Evolutionary conservation across 257 asterid genomes (phyloP).

Genomic region (Ajuga chamaepitys): DNA sequence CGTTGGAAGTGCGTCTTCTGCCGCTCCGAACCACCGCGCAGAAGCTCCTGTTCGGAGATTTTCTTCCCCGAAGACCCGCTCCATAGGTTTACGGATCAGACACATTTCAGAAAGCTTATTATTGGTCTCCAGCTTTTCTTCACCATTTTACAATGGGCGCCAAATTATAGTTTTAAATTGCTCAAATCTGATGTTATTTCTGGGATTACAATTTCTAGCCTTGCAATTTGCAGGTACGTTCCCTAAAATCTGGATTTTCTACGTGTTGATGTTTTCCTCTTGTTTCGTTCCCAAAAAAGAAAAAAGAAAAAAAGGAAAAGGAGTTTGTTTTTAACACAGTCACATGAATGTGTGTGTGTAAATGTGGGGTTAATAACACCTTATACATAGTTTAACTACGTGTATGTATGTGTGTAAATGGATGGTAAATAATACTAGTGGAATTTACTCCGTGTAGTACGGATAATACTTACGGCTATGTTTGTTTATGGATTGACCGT

Average conservation of each 20-base stretch:
- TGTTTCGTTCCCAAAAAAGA: too few species aligned
- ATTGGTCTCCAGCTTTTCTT: too few species aligned
- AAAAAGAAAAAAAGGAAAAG: background rate
- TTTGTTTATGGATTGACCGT: too few species aligned
- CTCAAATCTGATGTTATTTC: conserved; percentile 64
- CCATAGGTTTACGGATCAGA: conserved; percentile 62
- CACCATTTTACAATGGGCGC: conserved; percentile 71
- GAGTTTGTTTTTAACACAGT: too few species aligned
- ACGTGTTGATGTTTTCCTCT: background rate
- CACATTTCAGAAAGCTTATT: too few species aligned
- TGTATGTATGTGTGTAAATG: too few species aligned
- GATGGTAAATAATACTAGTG: too few species aligned
- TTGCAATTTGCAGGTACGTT: conserved; percentile 63
- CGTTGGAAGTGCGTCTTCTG: conserved; percentile 53
- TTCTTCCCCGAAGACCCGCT: conserved; percentile 89
- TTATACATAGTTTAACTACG: too few species aligned
- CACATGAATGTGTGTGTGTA: too few species aligned
- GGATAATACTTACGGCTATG: too few species aligned
- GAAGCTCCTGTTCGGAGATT: conserved; percentile 59
- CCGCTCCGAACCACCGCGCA: conserved; percentile 50
- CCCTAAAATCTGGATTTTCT: background rate
- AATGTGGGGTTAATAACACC: too few species aligned
- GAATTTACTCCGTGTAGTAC: too few species aligned
- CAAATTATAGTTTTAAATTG: conserved; percentile 39
- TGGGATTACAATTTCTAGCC: conserved; percentile 84